Evolutionary conservation across 495 filamentous ascomycete genomes (phyloP).

Genomic region (Penicillium fimorum): DNA sequence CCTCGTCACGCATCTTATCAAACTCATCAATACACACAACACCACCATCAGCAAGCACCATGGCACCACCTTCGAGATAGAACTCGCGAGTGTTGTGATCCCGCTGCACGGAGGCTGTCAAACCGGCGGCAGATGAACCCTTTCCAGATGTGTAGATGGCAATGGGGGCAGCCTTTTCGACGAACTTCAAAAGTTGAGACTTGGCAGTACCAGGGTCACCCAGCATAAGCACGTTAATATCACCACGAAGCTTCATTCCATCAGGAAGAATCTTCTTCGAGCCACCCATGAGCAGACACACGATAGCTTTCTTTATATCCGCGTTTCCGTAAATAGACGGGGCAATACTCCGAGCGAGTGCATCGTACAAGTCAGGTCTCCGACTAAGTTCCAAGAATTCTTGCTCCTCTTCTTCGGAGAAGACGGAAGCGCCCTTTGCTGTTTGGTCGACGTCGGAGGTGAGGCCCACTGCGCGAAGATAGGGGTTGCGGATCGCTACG

Average conservation of each 20-base stretch:
- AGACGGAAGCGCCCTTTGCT: conserved; percentile 78
- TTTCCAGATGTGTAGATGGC: conserved; percentile 99
- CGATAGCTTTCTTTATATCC: conserved; percentile 98
- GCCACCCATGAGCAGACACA: conserved; percentile 90
- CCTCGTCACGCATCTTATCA: conserved; percentile 99
- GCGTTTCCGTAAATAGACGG: conserved; percentile 95
- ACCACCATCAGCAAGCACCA: conserved; percentile 97
- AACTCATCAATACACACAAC: conserved; percentile 99
- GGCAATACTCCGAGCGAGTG: conserved; percentile 89
- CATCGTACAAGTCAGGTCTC: conserved; percentile 85
- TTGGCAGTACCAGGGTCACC: conserved; percentile 99
- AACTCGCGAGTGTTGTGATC: conserved; percentile 92
- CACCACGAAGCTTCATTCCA: conserved; percentile 96
- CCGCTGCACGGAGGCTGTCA: conserved; percentile 95
- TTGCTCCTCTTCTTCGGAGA: conserved; percentile 95
- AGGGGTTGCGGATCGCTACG: conserved; percentile 93
- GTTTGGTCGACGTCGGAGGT: conserved; percentile 87
- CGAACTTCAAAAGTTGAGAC: conserved; percentile 95
- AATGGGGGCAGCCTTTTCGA: conserved; percentile 93
- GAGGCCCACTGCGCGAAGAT: conserved; percentile 92
- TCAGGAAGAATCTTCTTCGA: conserved; percentile 99
- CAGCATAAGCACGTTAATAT: conserved; percentile 96
- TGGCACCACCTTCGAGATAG: conserved; percentile 96
- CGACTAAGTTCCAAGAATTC: conserved; percentile 94
- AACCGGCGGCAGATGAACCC: conserved; percentile 95